Base-by-base conservation (phyloP, 805 yeast species). In the Sungouiozyma intestinalis region DNA sequence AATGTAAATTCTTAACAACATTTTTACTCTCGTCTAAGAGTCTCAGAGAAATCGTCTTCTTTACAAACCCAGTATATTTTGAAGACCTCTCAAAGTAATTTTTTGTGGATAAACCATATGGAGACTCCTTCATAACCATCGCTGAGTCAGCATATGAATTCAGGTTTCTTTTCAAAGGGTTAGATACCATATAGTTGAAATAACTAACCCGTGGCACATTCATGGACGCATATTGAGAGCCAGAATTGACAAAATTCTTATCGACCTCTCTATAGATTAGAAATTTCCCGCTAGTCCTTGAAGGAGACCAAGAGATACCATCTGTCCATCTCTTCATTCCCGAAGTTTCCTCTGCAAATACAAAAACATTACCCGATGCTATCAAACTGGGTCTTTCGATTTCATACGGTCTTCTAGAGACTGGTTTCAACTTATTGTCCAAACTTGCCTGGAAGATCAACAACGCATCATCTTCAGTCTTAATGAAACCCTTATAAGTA, bases 241-340 rank as follows among this genome's bases (percentile, higher is more conserved):
- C 14, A 8, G 16, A 16, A 33, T 15, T 33, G 14, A 33, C 14
- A 33, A 8, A 24, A 27, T 41, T 41, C 24, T 51, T 51, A 24
- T 48, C 45, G 3, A 48, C 58, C 57, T 87, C 94, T 20, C 94
- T 73, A 60, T 88, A 88, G 9, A 88, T 79, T 29, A 88, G 66
- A 52, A 88, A 88, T 45, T 92, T 70, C 4, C 95, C 95, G 19
- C 86, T 69, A 34, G 88, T 86, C 39, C 97, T 69, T 2, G 94
- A 81, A 0, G 97, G 95, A 2, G 88, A 78, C 97, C 97, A 88
- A 13, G 88, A 69, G 11, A 85, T 75, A n/a, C 96, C 95, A 55
- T 88, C 97, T 1, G 97, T 88, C 97, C 97, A 88, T 45, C 97
- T 70, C 57, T 83, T 84, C 46, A 88, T 87, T 2, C 90, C 87